Evolutionary conservation across 352 stramenopile species (phyloP).

Genomic region (Thraustochytrium sp.): DNA sequence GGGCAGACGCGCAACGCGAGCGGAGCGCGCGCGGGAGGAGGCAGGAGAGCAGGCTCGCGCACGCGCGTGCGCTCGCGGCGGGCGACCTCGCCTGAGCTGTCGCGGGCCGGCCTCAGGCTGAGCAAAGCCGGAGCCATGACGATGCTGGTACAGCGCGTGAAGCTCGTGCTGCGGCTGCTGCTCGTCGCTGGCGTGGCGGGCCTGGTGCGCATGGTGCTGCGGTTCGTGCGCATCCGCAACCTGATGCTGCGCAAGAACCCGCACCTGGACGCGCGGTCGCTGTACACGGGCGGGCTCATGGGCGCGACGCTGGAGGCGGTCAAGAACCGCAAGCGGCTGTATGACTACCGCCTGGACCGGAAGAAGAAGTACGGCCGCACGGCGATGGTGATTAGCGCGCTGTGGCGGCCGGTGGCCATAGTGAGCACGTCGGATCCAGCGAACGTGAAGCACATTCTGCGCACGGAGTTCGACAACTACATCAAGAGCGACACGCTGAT

Average conservation of each 20-base stretch:
- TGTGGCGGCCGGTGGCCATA: background rate
- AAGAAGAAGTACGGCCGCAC: background rate
- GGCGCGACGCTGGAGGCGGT: background rate
- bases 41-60: too few relatives aligned
- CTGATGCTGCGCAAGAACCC: background rate
- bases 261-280: background rate
- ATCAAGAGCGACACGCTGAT: conserved; percentile 59
- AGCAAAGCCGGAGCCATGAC: too few relatives aligned
- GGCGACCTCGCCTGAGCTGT: too few relatives aligned
- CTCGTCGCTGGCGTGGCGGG: background rate
- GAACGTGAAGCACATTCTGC: conserved; percentile 52
- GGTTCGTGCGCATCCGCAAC: background rate
- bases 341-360: background rate
- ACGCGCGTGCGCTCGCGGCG: too few relatives aligned
- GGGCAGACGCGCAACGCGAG: too few relatives aligned
- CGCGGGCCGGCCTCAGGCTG: too few relatives aligned
- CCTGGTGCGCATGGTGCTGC: background rate
- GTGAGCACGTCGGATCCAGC: background rate
- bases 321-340: background rate
- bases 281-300: background rate
- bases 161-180: background rate
- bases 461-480: conserved; percentile 64
- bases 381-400: background rate
- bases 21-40: too few relatives aligned
- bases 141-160: too few relatives aligned